Evolutionary conservation across 1,139 yeast genomes (phyloP).

Genomic region (Spencermartinsiella ligniputridi): DNA sequence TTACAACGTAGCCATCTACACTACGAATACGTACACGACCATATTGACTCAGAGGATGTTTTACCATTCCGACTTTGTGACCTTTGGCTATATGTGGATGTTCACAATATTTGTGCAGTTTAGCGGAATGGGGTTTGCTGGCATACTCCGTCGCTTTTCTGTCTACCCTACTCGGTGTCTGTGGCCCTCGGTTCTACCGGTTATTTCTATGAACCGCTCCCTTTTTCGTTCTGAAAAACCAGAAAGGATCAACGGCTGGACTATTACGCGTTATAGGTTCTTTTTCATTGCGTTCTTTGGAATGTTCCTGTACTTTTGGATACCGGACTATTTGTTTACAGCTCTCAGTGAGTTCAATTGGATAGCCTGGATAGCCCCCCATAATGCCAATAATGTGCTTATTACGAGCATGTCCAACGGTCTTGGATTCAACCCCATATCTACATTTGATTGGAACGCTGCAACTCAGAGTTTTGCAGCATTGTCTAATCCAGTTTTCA

Average conservation of each 20-base stretch:
- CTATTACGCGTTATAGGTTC: no score
- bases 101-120: constrained; percentile 52
- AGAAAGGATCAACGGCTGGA: no score
- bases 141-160: constrained; percentile 38
- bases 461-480: constrained; percentile 24
- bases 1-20: constrained; percentile 39
- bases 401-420: constrained; percentile 53
- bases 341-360: constrained; percentile 53
- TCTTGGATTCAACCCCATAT: constrained; percentile 50
- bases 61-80: constrained; percentile 25
- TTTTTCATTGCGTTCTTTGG: no score
- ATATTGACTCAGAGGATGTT: constrained; percentile 29
- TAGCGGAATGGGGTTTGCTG: constrained; percentile 52
- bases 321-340: constrained; percentile 49
- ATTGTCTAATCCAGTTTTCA: constrained; percentile 43
- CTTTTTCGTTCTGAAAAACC: no score
- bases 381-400: constrained; percentile 49
- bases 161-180: constrained; percentile 34
- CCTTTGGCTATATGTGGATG: constrained; percentile 41
- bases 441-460: constrained; percentile 51
- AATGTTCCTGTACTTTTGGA: constrained; percentile 51
- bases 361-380: constrained; percentile 60
- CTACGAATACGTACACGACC: constrained; percentile 33
- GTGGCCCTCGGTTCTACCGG: constrained; percentile 36
- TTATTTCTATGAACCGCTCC: constrained; percentile 20